These are phyloP conservation scores for Ogataea naganishii DNA, from an alignment of 805 yeast genomes.

Conservation along the genomic window DNA sequence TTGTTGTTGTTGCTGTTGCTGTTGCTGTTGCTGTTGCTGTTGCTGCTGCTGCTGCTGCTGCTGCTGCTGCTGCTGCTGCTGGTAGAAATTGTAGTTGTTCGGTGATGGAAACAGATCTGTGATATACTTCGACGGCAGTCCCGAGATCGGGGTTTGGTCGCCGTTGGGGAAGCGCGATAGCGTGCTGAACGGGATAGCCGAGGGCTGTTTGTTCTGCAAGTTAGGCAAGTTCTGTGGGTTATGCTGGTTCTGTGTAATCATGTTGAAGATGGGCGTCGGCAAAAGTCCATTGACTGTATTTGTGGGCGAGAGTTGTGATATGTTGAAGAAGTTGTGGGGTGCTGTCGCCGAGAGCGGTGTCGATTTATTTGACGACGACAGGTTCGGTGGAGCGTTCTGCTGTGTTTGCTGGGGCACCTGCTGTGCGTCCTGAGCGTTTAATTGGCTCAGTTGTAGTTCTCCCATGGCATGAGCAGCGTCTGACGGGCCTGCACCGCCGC, in stretches of 20 bases:
- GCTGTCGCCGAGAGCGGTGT: constrained; percentile 21
- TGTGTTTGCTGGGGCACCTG: constrained; percentile 6
- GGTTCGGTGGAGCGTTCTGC: constrained; percentile 8
- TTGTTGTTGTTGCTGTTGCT: constrained; percentile 11
- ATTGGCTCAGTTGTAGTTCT: too few relatives aligned
- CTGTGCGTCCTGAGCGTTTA: too few relatives aligned
- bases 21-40: constrained; percentile 10
- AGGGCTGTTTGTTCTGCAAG: too few relatives aligned
- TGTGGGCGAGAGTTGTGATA: constrained; percentile 26
- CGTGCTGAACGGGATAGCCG: background rate
- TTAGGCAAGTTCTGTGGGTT: too few relatives aligned
- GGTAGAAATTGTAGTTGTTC: constrained; percentile 36
- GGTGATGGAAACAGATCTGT: constrained; percentile 77
- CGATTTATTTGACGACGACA: constrained; percentile 18
- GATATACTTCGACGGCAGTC: constrained; percentile 63
- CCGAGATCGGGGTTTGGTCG: constrained; percentile 63
- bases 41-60: constrained; percentile 10
- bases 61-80: constrained; percentile 9
- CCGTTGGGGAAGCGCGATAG: constrained; percentile 21
- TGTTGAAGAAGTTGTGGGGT: constrained; percentile 18
- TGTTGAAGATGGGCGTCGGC: too few relatives aligned
- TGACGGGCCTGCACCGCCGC: too few relatives aligned
- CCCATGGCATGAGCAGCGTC: too few relatives aligned
- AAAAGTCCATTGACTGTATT: constrained; percentile 18
- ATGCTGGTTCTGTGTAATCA: too few relatives aligned